phyloP scores from a whole-genome alignment of 108 stramenopile species.

The Fragilaria crotonensis region DNA sequence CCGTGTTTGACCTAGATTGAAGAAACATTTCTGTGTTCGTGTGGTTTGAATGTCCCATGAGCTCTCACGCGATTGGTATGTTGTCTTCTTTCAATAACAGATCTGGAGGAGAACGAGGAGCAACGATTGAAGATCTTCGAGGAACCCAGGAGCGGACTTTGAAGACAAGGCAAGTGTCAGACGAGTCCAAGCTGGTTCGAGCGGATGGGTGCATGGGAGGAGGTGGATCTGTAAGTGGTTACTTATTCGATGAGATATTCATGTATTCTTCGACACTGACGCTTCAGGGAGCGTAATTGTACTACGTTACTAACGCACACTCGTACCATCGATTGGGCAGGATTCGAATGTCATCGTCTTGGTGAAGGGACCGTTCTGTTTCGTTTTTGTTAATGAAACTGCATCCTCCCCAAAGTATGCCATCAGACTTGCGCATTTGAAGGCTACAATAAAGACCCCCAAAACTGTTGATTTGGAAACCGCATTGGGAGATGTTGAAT shows the following conservation, averaged over 20 bases:
- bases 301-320: too few species aligned
- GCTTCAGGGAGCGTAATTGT: too few species aligned
- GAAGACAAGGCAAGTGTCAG: slow-evolving; percentile 60
- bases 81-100: too few species aligned
- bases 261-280: too few species aligned
- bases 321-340: too few species aligned
- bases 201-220: slow-evolving; percentile 24
- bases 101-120: slow-evolving; percentile 52
- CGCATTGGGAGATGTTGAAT: slow-evolving; percentile 68
- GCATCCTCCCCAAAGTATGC: slow-evolving; percentile 62
- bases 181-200: slow-evolving; percentile 29
- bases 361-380: slow-evolving; percentile 78
- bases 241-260: too few species aligned
- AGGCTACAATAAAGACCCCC: slow-evolving; percentile 14
- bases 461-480: slow-evolving; percentile 40
- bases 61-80: too few species aligned
- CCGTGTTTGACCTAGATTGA: too few species aligned
- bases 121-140: slow-evolving; percentile 55
- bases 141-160: slow-evolving; percentile 69
- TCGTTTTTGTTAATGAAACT: slow-evolving; percentile 53
- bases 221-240: too few species aligned
- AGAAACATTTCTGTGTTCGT: too few species aligned
- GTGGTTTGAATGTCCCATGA: too few species aligned
- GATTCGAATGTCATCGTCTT: too few species aligned
- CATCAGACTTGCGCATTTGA: slow-evolving; percentile 50